Evolutionary conservation across 495 filamentous ascomycete genomes (phyloP), one percentile per base, ranked within the genome.

Genomic region (Talaromyces borbonicus): DNA sequence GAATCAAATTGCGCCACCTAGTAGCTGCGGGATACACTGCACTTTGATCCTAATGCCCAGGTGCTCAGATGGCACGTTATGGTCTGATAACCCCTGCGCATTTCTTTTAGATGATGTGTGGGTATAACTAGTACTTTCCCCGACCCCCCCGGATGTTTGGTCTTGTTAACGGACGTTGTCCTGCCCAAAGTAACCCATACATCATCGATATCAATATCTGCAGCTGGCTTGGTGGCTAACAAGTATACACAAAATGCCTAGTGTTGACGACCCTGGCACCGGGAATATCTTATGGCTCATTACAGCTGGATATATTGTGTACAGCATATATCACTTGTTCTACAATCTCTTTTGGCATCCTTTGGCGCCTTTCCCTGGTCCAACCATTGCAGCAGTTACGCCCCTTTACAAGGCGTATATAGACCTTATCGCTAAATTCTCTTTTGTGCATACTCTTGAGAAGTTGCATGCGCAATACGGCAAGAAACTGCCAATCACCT

Each of bases 341-440:
- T 45, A 18, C 27, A 35, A 45, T 8, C 14, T 45, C 19, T 45
- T 45, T 35, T 45, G 42, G 50, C 62, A 67, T 19, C 75, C 75
- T 8, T 49, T 79, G 3, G 50, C 63, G 12, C 53, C 61, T 11
- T 63, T 81, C 27, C 76, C 73, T 0, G 64, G 65, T 4, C 65
- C 63, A 0, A 56, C 49, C 16, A 44, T 65, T 16, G 72, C 71
- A 4, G 72, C 71, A 45, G 47, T 66, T 9, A 72, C 69, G 2
- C 12, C 29, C 3, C 42, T 45, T 22, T 45, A 45, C 42, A 45
- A 45, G 29, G 42, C 42, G 8, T 45, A 45, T 45, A 45, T 45
- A 20, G 42, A 45, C 9, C 15, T 45, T 22, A n/a, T 45, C 24
- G 16, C 42, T 8, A 45, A 45, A 15, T 32, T 11, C 18, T 35